Evolutionary conservation across 495 filamentous ascomycete genomes (phyloP).

Genomic region (Hypoxylon fragiforme): DNA sequence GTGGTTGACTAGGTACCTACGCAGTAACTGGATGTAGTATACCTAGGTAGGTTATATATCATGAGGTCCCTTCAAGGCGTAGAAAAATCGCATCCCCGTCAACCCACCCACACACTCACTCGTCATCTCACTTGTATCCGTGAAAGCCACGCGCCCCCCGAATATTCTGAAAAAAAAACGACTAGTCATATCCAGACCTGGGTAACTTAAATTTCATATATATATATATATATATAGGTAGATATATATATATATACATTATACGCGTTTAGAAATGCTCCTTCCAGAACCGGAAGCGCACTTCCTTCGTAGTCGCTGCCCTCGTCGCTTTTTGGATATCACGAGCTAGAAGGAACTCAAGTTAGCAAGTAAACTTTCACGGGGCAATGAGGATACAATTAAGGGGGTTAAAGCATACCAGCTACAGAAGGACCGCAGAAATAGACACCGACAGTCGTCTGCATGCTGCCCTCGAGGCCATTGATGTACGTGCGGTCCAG

Average conservation of each 20-base stretch:
- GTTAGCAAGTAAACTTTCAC: constrained; percentile 39
- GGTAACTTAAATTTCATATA: constrained; percentile 15
- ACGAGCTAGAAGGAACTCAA: constrained; percentile 62
- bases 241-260: constrained; percentile 17
- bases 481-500: constrained; percentile 79
- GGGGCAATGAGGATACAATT: no score
- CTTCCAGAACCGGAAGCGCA: constrained; percentile 98
- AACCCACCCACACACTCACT: constrained; percentile 1
- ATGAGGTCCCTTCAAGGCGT: constrained; percentile 14
- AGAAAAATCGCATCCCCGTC: constrained; percentile 7
- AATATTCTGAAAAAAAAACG: no score
- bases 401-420: no score
- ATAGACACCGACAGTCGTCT: constrained; percentile 92
- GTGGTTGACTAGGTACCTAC: constrained; percentile 27
- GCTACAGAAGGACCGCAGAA: constrained; percentile 76
- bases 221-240: constrained; percentile 16
- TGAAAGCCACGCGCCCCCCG: no score
- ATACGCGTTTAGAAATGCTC: constrained; percentile 80
- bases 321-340: constrained; percentile 83
- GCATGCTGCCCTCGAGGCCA: constrained; percentile 71
- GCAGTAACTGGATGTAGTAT: constrained; percentile 30
- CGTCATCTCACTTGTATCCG: background rate
- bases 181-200: no score
- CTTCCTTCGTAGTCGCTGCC: constrained; percentile 68
- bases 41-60: constrained; percentile 16